Evolutionary conservation across 768 basidiomycete species (phyloP).

Genomic region (Pisolithus marmoratus): DNA sequence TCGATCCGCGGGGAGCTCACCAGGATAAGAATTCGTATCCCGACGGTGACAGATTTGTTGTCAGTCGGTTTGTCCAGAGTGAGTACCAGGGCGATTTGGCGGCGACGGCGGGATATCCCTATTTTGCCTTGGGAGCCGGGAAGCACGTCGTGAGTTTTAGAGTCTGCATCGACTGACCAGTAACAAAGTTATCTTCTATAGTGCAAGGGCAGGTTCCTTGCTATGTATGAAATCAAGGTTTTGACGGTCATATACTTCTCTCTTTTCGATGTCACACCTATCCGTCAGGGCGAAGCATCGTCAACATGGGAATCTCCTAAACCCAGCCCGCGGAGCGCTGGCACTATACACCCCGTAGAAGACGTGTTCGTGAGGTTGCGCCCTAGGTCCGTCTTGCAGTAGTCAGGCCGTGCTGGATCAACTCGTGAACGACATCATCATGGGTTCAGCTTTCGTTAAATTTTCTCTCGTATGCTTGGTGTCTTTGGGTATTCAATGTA

Average conservation of each 20-base stretch:
- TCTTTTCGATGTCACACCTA: not conserved
- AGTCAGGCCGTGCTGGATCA: too few relatives aligned
- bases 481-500: too few relatives aligned
- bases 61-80: conserved; percentile 15
- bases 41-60: conserved; percentile 10
- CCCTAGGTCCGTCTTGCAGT: not conserved
- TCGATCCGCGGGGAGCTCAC: conserved; percentile 13
- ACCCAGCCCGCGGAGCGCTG: not conserved
- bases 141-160: conserved; percentile 10
- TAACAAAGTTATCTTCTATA: not conserved
- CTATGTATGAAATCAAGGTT: not conserved
- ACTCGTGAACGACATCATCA: too few relatives aligned
- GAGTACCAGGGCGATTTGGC: conserved; percentile 10
- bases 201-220: not conserved
- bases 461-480: too few relatives aligned
- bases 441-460: too few relatives aligned
- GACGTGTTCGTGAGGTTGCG: not conserved
- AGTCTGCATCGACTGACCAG: not conserved
- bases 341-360: not conserved
- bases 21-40: conserved; percentile 11
- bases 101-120: conserved; percentile 9
- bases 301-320: not conserved
- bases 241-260: not conserved
- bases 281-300: not conserved
- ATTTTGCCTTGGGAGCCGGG: conserved; percentile 14